Evolutionary conservation across 2,329 filamentous ascomycete species (phyloP), one percentile per base, ranked within the genome.

Genomic region (Didymella exigua): DNA sequence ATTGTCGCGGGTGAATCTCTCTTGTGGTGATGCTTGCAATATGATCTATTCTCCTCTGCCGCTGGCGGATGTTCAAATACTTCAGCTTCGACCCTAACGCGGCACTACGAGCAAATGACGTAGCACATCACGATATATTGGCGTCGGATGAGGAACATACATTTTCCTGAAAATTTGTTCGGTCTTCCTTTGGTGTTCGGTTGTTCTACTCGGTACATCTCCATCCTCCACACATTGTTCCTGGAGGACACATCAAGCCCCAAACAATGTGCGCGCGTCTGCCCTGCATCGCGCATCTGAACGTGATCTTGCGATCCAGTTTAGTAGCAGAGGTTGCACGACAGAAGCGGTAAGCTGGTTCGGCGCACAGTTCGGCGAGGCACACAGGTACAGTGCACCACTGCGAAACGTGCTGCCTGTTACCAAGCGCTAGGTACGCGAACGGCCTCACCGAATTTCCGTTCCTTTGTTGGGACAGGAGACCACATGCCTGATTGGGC

Each of bases 81-180:
- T 30, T 33, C 36, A 36, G 36, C 42, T 46, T 41, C 37, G 33
- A 34, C 31, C 46, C 33, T 50, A 47, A 55, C 10, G 52, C 46
- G 52, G 46, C 52, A 34, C 46, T 55, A 50, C 42, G 36, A 41
- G 46, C 30, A 50, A 42, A 55, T 55, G 52, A 55, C 52, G 52
- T 55, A 55, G 46, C 24, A 41, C 46, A 55, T 42, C 36, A 50
- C 46, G 46, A 42, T 31, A 55, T 42, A 24, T 5, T 21, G 24
- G 31, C 18, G 30, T 41, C 30, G 46, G 31, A 38, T 26, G 41
- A 37, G 36, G 30, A 50, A 31, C 34, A 50, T 16, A 26, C 33
- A 27, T 54, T 13, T 34, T 36, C 52, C 40, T 29, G 14, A 26
- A 19, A 24, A 33, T 26, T 33, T 21, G 29, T 19, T 24, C 21